These are phyloP conservation scores for Dothiorella sarmentorum DNA, from an alignment of 2,329 filamentous ascomycete genomes.

Conservation along the genomic window DNA sequence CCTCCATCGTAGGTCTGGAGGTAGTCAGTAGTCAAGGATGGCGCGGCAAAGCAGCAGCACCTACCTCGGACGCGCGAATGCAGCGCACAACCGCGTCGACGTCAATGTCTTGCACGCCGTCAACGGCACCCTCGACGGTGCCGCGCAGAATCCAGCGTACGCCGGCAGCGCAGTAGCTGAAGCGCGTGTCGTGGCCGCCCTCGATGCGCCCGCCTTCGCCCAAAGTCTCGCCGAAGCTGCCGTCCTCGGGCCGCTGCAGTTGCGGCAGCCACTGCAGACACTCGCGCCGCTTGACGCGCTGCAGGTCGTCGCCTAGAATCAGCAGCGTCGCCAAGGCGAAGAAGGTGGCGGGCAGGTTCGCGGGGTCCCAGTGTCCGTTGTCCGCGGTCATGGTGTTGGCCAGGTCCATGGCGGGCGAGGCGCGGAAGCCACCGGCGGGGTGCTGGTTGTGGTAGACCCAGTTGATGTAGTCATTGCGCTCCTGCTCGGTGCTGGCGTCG, in stretches of 20 bases:
- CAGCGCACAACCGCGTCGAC: constrained; percentile 66
- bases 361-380: constrained; percentile 62
- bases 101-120: constrained; percentile 68
- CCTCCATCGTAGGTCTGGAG: constrained; percentile 73
- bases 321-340: constrained; percentile 78
- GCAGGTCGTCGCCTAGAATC: constrained; percentile 58
- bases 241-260: constrained; percentile 71
- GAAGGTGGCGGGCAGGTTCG: constrained; percentile 83
- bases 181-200: constrained; percentile 80
- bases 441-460: constrained; percentile 91
- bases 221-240: constrained; percentile 85
- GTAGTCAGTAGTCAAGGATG: constrained; percentile 25
- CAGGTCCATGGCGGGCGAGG: constrained; percentile 68
- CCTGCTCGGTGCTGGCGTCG: constrained; percentile 50
- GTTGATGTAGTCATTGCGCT: constrained; percentile 56
- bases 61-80: constrained; percentile 59
- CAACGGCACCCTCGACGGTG: constrained; percentile 50
- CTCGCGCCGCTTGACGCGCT: constrained; percentile 62
- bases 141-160: constrained; percentile 80
- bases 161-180: constrained; percentile 79
- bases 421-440: constrained; percentile 81
- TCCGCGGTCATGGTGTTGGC: constrained; percentile 31
- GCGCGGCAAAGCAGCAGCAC: constrained; percentile 21
- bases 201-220: constrained; percentile 59
- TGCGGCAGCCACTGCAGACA: constrained; percentile 70